Evolutionary conservation across 2,329 filamentous ascomycete species (phyloP), one percentile per base, ranked within the genome.

Genomic region (Pseudopyricularia cyperi): DNA sequence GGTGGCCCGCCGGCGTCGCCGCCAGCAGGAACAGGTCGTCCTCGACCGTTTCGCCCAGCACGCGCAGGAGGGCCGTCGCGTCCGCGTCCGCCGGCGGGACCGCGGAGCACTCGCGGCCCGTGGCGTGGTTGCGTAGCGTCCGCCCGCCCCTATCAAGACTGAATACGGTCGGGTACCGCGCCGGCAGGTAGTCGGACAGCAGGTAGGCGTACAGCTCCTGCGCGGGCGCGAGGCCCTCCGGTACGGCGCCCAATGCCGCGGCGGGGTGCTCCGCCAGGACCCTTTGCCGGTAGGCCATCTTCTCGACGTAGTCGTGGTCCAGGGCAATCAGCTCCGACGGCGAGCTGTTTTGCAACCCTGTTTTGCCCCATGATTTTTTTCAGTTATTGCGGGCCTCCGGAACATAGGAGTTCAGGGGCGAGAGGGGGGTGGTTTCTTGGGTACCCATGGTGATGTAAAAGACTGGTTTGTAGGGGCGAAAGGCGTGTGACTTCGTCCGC

Each of bases 401-500:
- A 22, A 15, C 14, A 32, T 34, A n/a, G 37, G 9, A 35, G n/a
- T n/a, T n/a, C 12, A 19, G 26, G 9, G 11, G 11, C 7, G 7
- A 51, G 22, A 53, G 11, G 46, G 49, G 4, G 17, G 9, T n/a
- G 8, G 8, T 7, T 56, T 60, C n/a, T n/a, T n/a, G n/a, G n/a
- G 32, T 57, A 73, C 75, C 75, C 74, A 79, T 78, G 0, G 72
- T 76, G 54, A 78, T 76, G 56, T 77, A 65, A 56, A 76, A 79
- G 3, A 68, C 67, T 0, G 72, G 68, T 60, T 76, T 77, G 59
- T 75, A 77, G 0, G 73, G 74, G 2, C 74, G 65, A 34, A 72
- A 65, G 35, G 67, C 64, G 3, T 59, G 55, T 0, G 73, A 71
- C 8, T 65, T 60, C 1, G 62, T 63, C 2, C 58, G 54, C 35